Evolutionary conservation across 495 filamentous ascomycete species (phyloP).

Genomic region (Podospora conica): DNA sequence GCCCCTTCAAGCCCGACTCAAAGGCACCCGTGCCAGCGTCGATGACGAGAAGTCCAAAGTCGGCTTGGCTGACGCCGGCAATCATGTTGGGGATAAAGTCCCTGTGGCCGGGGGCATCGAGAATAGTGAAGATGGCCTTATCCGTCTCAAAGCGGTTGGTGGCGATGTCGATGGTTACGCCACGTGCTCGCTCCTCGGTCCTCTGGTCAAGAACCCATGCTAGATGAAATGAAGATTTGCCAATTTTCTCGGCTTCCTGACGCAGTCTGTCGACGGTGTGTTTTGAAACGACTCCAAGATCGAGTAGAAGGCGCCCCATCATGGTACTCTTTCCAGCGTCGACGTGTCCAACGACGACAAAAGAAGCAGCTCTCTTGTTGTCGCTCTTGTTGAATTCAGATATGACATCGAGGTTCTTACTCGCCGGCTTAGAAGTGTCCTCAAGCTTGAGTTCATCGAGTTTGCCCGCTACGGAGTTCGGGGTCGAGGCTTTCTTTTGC

Average conservation of each 20-base stretch:
- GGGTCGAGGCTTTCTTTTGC: constrained; percentile 27
- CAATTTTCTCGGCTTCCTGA: constrained; percentile 82
- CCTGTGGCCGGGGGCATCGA: constrained; percentile 89
- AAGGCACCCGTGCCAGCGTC: constrained; percentile 84
- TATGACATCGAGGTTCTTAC: constrained; percentile 81
- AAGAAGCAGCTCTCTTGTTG: constrained; percentile 78
- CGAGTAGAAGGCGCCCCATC: constrained; percentile 90
- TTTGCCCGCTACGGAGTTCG: constrained; percentile 36
- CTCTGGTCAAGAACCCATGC: constrained; percentile 95
- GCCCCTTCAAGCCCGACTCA: constrained; percentile 86
- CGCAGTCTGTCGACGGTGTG: constrained; percentile 81
- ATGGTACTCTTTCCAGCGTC: constrained; percentile 96
- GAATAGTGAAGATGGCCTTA: constrained; percentile 79
- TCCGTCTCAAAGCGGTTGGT: constrained; percentile 89
- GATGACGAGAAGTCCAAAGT: constrained; percentile 92
- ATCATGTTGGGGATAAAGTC: constrained; percentile 99
- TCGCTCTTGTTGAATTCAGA: constrained; percentile 70
- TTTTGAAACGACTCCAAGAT: constrained; percentile 80
- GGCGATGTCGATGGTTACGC: constrained; percentile 97
- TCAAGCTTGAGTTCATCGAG: constrained; percentile 59
- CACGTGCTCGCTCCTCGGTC: constrained; percentile 75
- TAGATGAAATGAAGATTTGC: constrained; percentile 90
- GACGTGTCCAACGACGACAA: constrained; percentile 96
- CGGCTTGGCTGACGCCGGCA: constrained; percentile 88
- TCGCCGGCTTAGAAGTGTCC: constrained; percentile 66